Base-by-base conservation (phyloP, 2,329 filamentous ascomycete species). In the Pseudopyricularia javanii region DNA sequence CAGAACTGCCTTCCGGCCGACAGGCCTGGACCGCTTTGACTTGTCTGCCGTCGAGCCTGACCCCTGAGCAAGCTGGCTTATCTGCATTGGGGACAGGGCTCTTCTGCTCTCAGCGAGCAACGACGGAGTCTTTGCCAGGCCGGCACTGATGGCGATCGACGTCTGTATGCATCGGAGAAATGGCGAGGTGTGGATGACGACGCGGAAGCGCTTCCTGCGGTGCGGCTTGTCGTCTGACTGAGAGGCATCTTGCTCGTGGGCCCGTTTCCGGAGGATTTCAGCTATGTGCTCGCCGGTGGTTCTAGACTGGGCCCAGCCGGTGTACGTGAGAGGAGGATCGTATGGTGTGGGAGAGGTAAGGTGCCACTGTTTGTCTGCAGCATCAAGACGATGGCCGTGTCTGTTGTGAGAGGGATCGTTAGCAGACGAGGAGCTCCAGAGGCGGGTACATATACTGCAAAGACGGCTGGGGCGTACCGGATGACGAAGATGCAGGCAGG, bases 321-420 rank as follows among this genome's bases (percentile, higher is more conserved):
- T 88, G 64, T 96, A 97, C 3, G 91, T 95, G 54, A 98, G 76
- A 50, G 93, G 93, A 59, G 93, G 88, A 59, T 98, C 91, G 73
- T 97, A 98, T 2, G 93, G 93, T 6, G 89, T 91, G 1, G 91
- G 87, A 6, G 93, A 95, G 30, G 87, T 86, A 53, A 95, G 78
- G 67, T 96, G 89, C 93, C 93, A 98, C 67, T 88, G 82, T 66
- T 91, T 90, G 74, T 98, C 91, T 56, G 91, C 90, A 53, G 89
- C 89, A 67, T 98, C 93, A 54, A 98, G 84, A 59, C 93, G 86
- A 61, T 91, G 88, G 63, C 93, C 93, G 68, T 98, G 93, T 69
- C 93, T 84, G 55, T 40, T 45, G 20, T 12, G 3, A 8, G 4
- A 20, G 24, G 7, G 22, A n/a, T 35, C 8, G 15, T 30, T 7